A percentile compares a stretch with the other conserved stretches of the same genome.
Evolutionary conservation across 805 yeast species (phyloP).

Genomic region (Candida tallmaniae): DNA sequence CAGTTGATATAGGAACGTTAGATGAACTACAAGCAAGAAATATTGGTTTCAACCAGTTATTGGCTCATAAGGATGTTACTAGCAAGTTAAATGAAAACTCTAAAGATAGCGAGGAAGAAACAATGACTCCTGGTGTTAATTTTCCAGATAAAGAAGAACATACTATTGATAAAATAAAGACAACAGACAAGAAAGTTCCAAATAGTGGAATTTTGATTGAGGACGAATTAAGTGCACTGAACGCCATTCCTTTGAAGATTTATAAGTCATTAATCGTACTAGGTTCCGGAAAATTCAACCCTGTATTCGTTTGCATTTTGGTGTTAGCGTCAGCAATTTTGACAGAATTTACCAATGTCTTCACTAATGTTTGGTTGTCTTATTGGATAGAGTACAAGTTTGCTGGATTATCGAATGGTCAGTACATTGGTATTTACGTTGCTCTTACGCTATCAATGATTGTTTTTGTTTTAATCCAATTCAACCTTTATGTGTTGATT

Average conservation of each 20-base stretch:
- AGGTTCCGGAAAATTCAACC: constrained; percentile 39
- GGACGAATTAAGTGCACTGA: constrained; percentile 58
- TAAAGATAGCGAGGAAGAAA: background rate
- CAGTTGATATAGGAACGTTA: constrained; percentile 23
- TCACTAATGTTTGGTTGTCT: constrained; percentile 74
- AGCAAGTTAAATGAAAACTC: too few relatives aligned
- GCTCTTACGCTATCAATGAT: constrained; percentile 51
- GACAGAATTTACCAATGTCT: constrained; percentile 49
- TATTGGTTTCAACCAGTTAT: constrained; percentile 20
- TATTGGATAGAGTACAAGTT: constrained; percentile 70
- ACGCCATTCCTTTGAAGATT: constrained; percentile 45
- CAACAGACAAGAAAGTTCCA: constrained; percentile 14
- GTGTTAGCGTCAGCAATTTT: constrained; percentile 29
- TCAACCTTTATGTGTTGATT: constrained; percentile 44
- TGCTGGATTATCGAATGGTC: constrained; percentile 38
- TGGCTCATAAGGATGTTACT: too few relatives aligned
- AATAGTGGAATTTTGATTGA: constrained; percentile 24
- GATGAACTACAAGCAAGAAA: constrained; percentile 20
- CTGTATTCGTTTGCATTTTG: constrained; percentile 13
- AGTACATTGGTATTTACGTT: constrained; percentile 72
- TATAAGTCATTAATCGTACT: constrained; percentile 47
- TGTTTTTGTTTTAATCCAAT: constrained; percentile 40
- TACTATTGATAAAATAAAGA: constrained; percentile 2
- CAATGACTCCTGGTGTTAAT: too few relatives aligned
- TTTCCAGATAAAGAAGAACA: background rate